Percentiles rank a stretch among this genome's conserved stretches.
phyloP scores from a whole-genome alignment of 495 filamentous ascomycete genomes.

The Penicillium roqueforti region DNA sequence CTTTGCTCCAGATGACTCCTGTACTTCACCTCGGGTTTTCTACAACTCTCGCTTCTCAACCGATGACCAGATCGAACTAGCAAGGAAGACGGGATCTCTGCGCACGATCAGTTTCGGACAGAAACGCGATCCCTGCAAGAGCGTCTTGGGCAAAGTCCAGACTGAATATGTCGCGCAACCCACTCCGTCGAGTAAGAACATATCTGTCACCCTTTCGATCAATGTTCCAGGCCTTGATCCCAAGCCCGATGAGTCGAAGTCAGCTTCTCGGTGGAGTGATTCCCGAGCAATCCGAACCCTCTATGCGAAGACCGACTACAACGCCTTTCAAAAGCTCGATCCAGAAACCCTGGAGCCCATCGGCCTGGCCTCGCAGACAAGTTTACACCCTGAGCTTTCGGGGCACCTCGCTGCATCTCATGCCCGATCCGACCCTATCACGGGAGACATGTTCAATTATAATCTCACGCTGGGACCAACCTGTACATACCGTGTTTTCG shows the following conservation, averaged over 20 bases:
- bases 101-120: slow-evolving; percentile 56
- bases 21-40: slow-evolving; percentile 43
- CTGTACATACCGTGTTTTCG: slow-evolving; percentile 63
- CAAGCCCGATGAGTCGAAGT: slow-evolving; percentile 1
- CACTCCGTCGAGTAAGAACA: slow-evolving; percentile 41
- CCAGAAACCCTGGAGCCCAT: slow-evolving; percentile 68
- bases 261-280: slow-evolving; percentile 15
- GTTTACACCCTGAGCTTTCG: slow-evolving; percentile 60
- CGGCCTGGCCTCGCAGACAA: slow-evolving; percentile 50
- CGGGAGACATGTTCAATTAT: slow-evolving; percentile 75
- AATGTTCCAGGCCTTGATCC: slow-evolving; percentile 49
- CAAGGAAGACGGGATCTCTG: slow-evolving; percentile 47
- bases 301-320: slow-evolving; percentile 58
- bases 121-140: slow-evolving; percentile 62
- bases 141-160: slow-evolving; percentile 63
- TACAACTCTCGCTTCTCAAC: slow-evolving; percentile 69
- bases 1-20: slow-evolving; percentile 21
- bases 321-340: slow-evolving; percentile 54
- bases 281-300: slow-evolving; percentile 43
- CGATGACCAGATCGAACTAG: slow-evolving; percentile 51
- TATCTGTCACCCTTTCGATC: slow-evolving; percentile 57
- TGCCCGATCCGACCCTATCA: slow-evolving; percentile 62
- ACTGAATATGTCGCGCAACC: slow-evolving; percentile 40
- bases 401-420: slow-evolving; percentile 64
- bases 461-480: slow-evolving; percentile 53